A percentile compares a stretch with the other conserved stretches of the same genome.
Evolutionary conservation across 2,329 filamentous ascomycete genomes (phyloP).

Genomic region (Aspergillus cejpii): DNA sequence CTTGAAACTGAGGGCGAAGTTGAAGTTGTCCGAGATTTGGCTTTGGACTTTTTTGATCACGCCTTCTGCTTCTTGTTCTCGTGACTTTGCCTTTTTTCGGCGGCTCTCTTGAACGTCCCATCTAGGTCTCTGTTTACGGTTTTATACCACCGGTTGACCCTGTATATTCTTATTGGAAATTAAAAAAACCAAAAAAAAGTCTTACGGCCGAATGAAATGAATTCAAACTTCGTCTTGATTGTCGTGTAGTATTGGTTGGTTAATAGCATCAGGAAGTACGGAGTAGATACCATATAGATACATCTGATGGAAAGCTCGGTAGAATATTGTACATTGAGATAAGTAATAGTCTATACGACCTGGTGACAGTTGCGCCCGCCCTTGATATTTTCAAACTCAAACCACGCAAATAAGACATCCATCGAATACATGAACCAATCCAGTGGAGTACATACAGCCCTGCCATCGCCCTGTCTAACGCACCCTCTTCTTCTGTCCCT

Average conservation of each 20-base stretch:
- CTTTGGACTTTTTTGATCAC: neutral
- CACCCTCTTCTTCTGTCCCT: slow-evolving; percentile 15
- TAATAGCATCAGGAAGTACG: no score
- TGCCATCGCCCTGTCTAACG: slow-evolving; percentile 5
- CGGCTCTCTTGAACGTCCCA: neutral
- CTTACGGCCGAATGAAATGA: slow-evolving; percentile 4
- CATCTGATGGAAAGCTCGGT: neutral
- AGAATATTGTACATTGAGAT: slow-evolving; percentile 22
- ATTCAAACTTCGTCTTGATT: slow-evolving; percentile 22
- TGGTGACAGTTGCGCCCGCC: slow-evolving; percentile 25
- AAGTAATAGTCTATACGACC: slow-evolving; percentile 7
- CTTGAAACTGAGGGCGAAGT: neutral
- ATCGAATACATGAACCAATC: slow-evolving; percentile 1
- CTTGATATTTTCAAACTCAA: slow-evolving; percentile 28
- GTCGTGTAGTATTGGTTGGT: slow-evolving; percentile 23
- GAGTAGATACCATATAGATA: no score
- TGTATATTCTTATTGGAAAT: neutral
- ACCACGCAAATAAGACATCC: slow-evolving; percentile 17
- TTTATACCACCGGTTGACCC: neutral
- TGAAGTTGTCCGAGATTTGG: neutral
- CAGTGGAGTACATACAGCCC: neutral
- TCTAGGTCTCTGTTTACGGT: neutral
- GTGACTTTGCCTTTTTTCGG: neutral
- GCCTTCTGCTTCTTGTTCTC: neutral
- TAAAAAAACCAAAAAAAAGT: neutral